Conservation (phyloP, 495 filamentous ascomycete species). For the Talaromyces nanjingensis region DNA sequence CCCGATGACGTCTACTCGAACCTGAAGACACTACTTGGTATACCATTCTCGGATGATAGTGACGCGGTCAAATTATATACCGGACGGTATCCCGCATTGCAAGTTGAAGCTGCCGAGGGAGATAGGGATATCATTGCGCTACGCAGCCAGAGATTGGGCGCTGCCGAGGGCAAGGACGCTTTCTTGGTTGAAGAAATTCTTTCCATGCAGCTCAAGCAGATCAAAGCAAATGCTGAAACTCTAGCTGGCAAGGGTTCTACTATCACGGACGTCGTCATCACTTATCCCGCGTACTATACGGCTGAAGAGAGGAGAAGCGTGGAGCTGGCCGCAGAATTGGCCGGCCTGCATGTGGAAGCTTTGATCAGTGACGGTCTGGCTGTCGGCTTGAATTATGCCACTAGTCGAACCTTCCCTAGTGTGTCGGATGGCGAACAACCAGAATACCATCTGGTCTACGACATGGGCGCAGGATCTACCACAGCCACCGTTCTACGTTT, state of each 20-base stretch:
- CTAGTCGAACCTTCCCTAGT: slow-evolving; percentile 77
- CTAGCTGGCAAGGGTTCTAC: slow-evolving; percentile 71
- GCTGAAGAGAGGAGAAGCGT: slow-evolving; percentile 80
- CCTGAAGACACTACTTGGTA: slow-evolving; percentile 77
- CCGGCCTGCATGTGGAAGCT: slow-evolving; percentile 76
- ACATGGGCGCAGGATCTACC: slow-evolving; percentile 97
- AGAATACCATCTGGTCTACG: slow-evolving; percentile 88
- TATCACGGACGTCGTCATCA: slow-evolving; percentile 79
- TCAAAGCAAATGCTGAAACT: slow-evolving; percentile 77
- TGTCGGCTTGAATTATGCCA: slow-evolving; percentile 93
- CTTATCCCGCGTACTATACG: slow-evolving; percentile 86
- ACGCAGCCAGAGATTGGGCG: slow-evolving; percentile 63
- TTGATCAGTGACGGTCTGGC: slow-evolving; percentile 87
- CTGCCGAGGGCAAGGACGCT: slow-evolving; percentile 54
- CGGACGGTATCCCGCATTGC: slow-evolving; percentile 59
- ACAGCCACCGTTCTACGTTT: slow-evolving; percentile 90
- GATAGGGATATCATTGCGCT: slow-evolving; percentile 68
- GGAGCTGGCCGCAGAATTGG: slow-evolving; percentile 73
- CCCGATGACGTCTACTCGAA: slow-evolving; percentile 92
- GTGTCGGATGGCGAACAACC: slow-evolving; percentile 79
- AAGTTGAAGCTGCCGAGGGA: slow-evolving; percentile 33
- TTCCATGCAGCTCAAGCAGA: slow-evolving; percentile 91
- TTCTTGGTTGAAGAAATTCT: slow-evolving; percentile 90
- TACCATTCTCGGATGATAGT: slow-evolving; percentile 48
- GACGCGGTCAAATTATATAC: slow-evolving; percentile 61